Percentiles rank a stretch among this genome's conserved stretches.
These are phyloP conservation scores for Metschnikowia hibisci DNA, from an alignment of 805 yeast genomes.

Conservation along the genomic window DNA sequence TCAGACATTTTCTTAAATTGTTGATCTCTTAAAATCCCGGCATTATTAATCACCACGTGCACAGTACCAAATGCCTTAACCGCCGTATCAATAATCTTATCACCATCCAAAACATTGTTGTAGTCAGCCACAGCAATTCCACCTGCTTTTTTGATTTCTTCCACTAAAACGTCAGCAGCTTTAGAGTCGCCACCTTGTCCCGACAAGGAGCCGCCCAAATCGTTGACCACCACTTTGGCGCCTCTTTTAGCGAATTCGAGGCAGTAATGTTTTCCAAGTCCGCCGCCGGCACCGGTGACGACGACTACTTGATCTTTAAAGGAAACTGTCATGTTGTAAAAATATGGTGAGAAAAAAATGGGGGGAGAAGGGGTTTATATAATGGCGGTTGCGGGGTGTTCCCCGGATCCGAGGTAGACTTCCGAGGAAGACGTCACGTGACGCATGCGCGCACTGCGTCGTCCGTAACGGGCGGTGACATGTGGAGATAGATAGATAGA, in stretches of 20 bases:
- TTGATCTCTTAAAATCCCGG: conserved; percentile 89
- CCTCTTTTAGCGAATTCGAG: conserved; percentile 84
- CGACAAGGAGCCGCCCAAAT: conserved; percentile 77
- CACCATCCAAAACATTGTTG: conserved; percentile 85
- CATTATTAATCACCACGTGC: conserved; percentile 87
- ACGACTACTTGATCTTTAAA: conserved; percentile 86
- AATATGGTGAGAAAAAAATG: background rate
- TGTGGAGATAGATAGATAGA: too few species aligned
- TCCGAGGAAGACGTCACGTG: background rate
- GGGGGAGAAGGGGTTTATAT: conserved; percentile 2
- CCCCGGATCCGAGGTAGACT: conserved; percentile 13
- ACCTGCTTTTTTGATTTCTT: conserved; percentile 70
- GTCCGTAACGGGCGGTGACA: too few species aligned
- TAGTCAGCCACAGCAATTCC: conserved; percentile 92
- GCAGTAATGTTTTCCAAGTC: conserved; percentile 86
- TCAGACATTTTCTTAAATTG: conserved; percentile 83
- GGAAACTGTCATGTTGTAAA: conserved; percentile 20
- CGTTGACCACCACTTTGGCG: conserved; percentile 93
- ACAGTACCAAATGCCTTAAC: conserved; percentile 83
- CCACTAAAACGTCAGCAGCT: conserved; percentile 87
- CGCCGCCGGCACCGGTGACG: conserved; percentile 97
- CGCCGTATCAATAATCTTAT: conserved; percentile 80
- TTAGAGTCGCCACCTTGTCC: conserved; percentile 68
- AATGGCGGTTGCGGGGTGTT: conserved; percentile 15
- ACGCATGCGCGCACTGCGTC: background rate